Evolutionary conservation across 371 early-diverging fungal genomes (phyloP).

Genomic region (Lichtheimia ramosa): DNA sequence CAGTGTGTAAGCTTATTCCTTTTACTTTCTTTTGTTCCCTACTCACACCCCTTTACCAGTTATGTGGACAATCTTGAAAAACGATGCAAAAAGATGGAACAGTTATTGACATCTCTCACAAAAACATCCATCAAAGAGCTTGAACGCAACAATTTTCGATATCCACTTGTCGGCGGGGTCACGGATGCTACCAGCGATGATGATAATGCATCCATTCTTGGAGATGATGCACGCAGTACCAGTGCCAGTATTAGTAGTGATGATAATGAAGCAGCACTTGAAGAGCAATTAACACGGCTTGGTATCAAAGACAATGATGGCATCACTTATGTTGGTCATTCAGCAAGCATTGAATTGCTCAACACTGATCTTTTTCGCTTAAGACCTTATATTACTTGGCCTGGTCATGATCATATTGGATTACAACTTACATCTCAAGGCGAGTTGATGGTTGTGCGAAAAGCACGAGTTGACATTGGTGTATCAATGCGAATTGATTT

Average conservation of each 20-base stretch:
- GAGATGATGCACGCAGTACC: background rate
- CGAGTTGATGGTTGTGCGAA: constrained; percentile 40
- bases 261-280: background rate
- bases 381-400: constrained; percentile 31
- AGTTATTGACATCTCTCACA: constrained; percentile 31
- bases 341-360: constrained; percentile 38
- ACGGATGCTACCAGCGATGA: constrained; percentile 23
- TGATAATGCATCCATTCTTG: constrained; percentile 7
- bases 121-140: constrained; percentile 43
- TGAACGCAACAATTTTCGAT: constrained; percentile 34
- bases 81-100: constrained; percentile 50
- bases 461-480: constrained; percentile 33
- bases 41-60: constrained; percentile 11
- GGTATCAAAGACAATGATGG: constrained; percentile 42
- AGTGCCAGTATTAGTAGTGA: background rate
- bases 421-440: constrained; percentile 38
- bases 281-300: constrained; percentile 22
- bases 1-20: constrained; percentile 35
- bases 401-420: constrained; percentile 37
- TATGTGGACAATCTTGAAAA: constrained; percentile 49
- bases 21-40: background rate
- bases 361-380: constrained; percentile 33
- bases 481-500: constrained; percentile 34
- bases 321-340: constrained; percentile 41
- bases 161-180: background rate